phyloP scores from a whole-genome alignment of 2,329 filamentous ascomycete species.

The Hortaea sp. region DNA sequence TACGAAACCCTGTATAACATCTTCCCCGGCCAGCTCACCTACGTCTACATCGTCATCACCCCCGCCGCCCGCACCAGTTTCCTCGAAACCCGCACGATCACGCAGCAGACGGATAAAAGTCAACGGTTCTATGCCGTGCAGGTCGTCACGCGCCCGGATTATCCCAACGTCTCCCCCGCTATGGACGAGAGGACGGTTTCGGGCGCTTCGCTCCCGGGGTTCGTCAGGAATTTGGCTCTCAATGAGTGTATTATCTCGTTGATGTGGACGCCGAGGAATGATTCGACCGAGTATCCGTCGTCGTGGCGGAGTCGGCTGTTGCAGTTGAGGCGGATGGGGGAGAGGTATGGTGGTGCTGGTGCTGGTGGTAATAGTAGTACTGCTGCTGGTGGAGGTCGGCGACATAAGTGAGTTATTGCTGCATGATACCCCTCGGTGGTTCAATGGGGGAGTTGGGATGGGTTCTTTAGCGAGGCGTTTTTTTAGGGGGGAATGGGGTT shows the following conservation, averaged over 20 bases:
- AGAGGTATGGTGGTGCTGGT: constrained; percentile 34
- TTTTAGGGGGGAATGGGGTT: too few species aligned
- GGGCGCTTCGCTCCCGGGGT: constrained; percentile 67
- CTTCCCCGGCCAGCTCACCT: constrained; percentile 92
- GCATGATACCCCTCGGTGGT: too few species aligned
- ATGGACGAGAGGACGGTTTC: constrained; percentile 83
- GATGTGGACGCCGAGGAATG: constrained; percentile 63
- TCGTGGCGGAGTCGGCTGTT: constrained; percentile 81
- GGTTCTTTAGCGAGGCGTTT: too few species aligned
- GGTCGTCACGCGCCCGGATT: constrained; percentile 76
- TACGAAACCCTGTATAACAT: constrained; percentile 55
- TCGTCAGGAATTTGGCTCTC: constrained; percentile 78
- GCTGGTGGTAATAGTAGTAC: too few species aligned
- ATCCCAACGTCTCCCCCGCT: constrained; percentile 84
- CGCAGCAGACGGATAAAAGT: constrained; percentile 33
- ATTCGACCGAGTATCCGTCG: constrained; percentile 61
- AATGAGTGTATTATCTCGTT: constrained; percentile 89
- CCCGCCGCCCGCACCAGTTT: constrained; percentile 74
- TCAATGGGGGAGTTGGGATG: too few species aligned
- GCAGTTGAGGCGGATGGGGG: constrained; percentile 73
- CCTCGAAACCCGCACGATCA: constrained; percentile 48
- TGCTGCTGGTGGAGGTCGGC: too few species aligned
- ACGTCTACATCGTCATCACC: constrained; percentile 90
- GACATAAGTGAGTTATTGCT: too few species aligned
- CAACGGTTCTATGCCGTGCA: constrained; percentile 74